Conservation (phyloP, 768 basidiomycete genomes). For the Boletus insuetus region DNA sequence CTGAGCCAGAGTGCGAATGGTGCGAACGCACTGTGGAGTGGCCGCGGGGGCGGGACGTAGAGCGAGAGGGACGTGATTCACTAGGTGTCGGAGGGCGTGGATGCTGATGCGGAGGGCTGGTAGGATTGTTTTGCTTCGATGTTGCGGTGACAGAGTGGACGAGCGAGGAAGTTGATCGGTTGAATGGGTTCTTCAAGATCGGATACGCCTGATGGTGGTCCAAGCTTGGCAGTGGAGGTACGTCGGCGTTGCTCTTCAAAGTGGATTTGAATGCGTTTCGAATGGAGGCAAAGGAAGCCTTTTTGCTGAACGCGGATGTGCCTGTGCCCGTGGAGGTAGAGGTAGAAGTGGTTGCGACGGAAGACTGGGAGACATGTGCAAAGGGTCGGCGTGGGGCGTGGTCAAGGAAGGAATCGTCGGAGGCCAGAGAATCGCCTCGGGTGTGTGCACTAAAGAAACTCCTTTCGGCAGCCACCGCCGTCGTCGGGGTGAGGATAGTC, state of each 20-base stretch:
- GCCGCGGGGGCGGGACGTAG: slow-evolving; percentile 48
- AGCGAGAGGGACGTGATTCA: slow-evolving; percentile 34
- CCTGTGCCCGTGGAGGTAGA: slow-evolving; percentile 12
- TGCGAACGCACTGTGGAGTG: slow-evolving; percentile 68
- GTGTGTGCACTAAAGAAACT: slow-evolving; percentile 61
- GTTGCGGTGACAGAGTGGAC: slow-evolving; percentile 43
- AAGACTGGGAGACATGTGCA: slow-evolving; percentile 70
- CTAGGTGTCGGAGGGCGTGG: slow-evolving; percentile 61
- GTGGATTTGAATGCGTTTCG: slow-evolving; percentile 79
- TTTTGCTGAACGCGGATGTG: slow-evolving; percentile 65
- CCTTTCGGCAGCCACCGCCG: slow-evolving; percentile 44
- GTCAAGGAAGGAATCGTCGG: slow-evolving; percentile 72
- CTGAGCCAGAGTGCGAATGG: slow-evolving; percentile 75
- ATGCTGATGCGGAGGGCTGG: slow-evolving; percentile 46
- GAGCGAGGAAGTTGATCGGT: slow-evolving; percentile 76
- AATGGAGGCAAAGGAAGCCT: slow-evolving; percentile 82
- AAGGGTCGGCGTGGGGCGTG: slow-evolving; percentile 57
- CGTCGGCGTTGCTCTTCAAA: slow-evolving; percentile 50
- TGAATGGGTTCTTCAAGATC: slow-evolving; percentile 77
- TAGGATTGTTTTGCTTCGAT: slow-evolving; percentile 38
- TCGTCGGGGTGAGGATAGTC: slow-evolving; percentile 49
- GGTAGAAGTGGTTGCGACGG: slow-evolving; percentile 51
- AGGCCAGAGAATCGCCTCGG: slow-evolving; percentile 73
- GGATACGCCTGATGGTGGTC: slow-evolving; percentile 65
- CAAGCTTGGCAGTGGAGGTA: slow-evolving; percentile 73